Base-by-base conservation (phyloP, 352 stramenopile species). In the Aphanomyces stellatus region DNA sequence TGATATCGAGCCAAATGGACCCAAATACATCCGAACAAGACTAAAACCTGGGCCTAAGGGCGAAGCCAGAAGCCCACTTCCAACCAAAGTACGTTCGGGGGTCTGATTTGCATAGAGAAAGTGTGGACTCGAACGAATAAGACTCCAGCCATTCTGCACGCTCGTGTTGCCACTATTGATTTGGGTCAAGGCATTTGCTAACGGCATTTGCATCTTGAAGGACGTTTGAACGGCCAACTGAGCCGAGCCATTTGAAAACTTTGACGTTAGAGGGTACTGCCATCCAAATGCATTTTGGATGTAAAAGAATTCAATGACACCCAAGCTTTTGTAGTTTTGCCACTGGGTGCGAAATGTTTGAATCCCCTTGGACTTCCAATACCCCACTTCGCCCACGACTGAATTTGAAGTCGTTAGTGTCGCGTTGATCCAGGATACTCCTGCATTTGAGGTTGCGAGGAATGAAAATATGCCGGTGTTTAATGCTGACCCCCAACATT, bases 311-410 rank as follows among this genome's bases (percentile, higher is more conserved):
- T 67, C 60, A 28, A 56, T 25, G 3, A 67, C 60, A 17, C 60
- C 60, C 1, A 67, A 31, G 19, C 19, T 31, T 37, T 67, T 67
- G 49, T 35, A 67, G 28, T 57, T 67, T 67, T 67, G 60, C 60
- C 60, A 67, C 37, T 57, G 60, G 4, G 60, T 67, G 7, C 13
- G 7, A 57, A 42, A 67, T 0, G 1, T 22, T 17, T 6, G 11
- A 24, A 67, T 35, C 0, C 35, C 35, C 8, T 67, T 15, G 1
- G 51, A 24, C 17, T 53, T 24, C 60, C 60, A 67, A 31, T 67
- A 67, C 17, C 11, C 25, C 10, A 40, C 60, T 41, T 67, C 60
- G 28, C 2, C 56, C 4, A 34, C 43, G 1, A 42, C 24, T 7
- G 24, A 27, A 22, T 2, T 0, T 8, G 5, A 5, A 37, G 11